Base-by-base conservation (phyloP, 768 basidiomycete species). In the Boletus tomentosulus region DNA sequence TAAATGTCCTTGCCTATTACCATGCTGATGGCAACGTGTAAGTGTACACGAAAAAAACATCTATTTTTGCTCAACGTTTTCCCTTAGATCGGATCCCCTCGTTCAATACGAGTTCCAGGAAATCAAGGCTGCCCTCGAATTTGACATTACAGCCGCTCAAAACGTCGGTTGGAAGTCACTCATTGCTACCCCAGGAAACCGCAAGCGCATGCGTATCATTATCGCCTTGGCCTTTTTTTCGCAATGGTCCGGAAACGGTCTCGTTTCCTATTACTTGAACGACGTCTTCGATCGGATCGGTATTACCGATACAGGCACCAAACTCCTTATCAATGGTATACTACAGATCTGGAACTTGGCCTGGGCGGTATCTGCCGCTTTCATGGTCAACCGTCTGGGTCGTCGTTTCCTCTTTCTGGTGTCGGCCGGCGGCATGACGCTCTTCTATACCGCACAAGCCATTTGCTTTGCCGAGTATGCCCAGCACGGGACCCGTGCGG, bases 261-360 rank as follows among this genome's bases (percentile, higher is more conserved):
- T 92, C 50, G 85, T 89, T 48, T 89, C 86, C 7, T 90, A 86
- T 76, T 92, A 92, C 75, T 81, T 92, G 63, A 85, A 76, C 72
- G 76, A 80, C 68, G 84, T 92, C 48, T 83, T 92, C 68, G 68
- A 77, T 57, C 74, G 79, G 54, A 84, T 88, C 52, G 85, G 85
- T 53, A 84, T 89, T 63, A 82, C 79, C 12, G 72, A 80, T 61
- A 66, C 77, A 9, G 77, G 78, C 51, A 81, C 73, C 55, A 78
- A 92, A 75, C 82, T 89, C 46, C 81, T 90, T 68, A 88, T 93
- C 76, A 92, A 92, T 69, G 89, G 85, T 69, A 84, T 91, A 66
- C 80, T 92, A 41, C 87, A 87, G 68, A 84, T 89, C 60, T 92
- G 85, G 85, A 92, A 90, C 71, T 73, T 92, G 60, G 65, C 65